These are phyloP conservation scores for barrel medic (Medicago truncatula) DNA, from an alignment of 306 rosid species.

Conservation along the genomic window DNA sequence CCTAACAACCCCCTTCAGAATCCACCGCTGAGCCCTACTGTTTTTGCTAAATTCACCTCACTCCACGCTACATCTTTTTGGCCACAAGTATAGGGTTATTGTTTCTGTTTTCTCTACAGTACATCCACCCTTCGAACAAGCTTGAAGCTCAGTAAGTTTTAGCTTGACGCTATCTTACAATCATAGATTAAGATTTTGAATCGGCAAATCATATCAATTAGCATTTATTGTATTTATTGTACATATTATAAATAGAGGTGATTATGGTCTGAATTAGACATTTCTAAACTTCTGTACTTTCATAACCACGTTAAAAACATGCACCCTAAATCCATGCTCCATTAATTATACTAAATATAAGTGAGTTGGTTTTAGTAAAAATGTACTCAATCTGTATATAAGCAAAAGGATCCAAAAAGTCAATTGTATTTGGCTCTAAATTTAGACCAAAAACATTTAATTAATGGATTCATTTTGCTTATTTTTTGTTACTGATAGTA, in stretches of 20 bases:
- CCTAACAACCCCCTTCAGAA: neutral
- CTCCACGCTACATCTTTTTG: too few relatives aligned
- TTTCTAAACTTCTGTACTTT: neutral
- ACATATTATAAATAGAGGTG: neutral
- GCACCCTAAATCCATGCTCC: slow-evolving; percentile 27
- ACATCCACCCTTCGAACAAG: neutral
- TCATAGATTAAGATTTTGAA: neutral
- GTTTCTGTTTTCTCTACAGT: neutral
- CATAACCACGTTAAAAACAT: slow-evolving; percentile 18
- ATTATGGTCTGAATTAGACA: neutral
- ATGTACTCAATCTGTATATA: too few relatives aligned
- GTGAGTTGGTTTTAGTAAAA: slow-evolving; percentile 1
- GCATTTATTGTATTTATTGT: neutral
- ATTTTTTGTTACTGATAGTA: too few relatives aligned
- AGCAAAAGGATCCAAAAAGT: too few relatives aligned
- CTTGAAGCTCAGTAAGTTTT: neutral
- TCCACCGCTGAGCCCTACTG: neutral
- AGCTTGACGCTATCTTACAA: neutral
- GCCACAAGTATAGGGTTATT: neutral
- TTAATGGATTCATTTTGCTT: too few relatives aligned
- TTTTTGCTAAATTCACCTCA: neutral
- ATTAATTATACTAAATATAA: neutral
- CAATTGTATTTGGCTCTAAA: too few relatives aligned
- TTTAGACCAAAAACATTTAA: too few relatives aligned
- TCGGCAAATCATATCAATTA: neutral